Percentiles rank a stretch among this genome's conserved stretches.
These are phyloP conservation scores for Solanum medicagineum DNA, from an alignment of 257 asterid genomes.

Conservation along the genomic window DNA sequence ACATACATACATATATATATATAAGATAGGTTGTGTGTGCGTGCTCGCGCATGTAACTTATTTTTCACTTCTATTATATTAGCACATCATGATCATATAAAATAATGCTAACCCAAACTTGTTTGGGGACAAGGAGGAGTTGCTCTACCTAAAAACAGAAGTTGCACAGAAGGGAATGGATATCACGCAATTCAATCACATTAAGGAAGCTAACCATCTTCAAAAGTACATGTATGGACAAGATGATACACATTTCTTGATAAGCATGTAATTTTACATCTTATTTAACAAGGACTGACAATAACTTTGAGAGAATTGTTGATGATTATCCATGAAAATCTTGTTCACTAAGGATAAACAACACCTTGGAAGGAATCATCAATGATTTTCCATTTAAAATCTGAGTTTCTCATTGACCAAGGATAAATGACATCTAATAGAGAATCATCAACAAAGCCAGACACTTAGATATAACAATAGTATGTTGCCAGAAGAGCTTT, in stretches of 20 bases:
- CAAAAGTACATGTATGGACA: neutral
- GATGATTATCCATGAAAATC: neutral
- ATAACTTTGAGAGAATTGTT: neutral
- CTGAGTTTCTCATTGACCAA: neutral
- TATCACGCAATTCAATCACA: neutral
- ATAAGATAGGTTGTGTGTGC: too few relatives aligned
- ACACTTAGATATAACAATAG: neutral
- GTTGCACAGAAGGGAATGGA: neutral
- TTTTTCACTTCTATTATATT: neutral
- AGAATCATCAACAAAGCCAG: neutral
- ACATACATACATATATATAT: too few relatives aligned
- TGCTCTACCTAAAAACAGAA: neutral
- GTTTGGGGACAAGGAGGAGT: neutral
- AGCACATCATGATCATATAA: neutral
- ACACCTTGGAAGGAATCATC: neutral
- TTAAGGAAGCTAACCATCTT: neutral
- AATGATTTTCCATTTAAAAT: neutral
- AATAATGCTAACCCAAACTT: neutral
- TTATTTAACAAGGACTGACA: neutral
- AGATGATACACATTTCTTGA: neutral
- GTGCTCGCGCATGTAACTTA: neutral
- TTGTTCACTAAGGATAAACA: neutral
- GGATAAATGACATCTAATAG: neutral
- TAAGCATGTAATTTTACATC: neutral
- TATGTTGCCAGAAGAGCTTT: neutral